Conservation (phyloP, 495 filamentous ascomycete species). For the Podospora pseudocomata region DNA sequence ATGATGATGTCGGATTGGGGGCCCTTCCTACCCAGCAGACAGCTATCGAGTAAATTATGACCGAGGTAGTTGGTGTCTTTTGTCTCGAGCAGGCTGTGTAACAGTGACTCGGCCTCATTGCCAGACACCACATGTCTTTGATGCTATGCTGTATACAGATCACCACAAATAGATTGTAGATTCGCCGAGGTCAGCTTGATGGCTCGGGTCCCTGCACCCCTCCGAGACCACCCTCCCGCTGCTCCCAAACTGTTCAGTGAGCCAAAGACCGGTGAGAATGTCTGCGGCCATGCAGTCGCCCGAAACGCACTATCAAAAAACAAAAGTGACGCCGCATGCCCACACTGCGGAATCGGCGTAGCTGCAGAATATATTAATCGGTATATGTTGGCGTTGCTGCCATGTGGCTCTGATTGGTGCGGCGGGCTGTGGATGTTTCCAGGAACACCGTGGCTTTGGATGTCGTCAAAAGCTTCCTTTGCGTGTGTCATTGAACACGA, state of each 20-base stretch:
- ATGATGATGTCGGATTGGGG: not conserved
- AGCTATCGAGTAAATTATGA: not conserved
- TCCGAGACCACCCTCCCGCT: not conserved
- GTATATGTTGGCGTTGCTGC: not conserved
- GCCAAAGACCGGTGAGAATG: not conserved
- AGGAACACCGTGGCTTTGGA: not conserved
- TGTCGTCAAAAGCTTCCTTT: not conserved
- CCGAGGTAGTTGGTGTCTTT: not conserved
- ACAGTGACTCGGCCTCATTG: not conserved
- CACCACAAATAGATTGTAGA: not conserved
- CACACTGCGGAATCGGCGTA: not conserved
- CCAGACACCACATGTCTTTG: not conserved
- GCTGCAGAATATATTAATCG: not conserved
- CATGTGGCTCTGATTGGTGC: not conserved
- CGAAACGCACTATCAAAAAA: conserved; percentile 6
- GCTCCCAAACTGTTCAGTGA: not conserved
- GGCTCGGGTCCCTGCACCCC: not conserved
- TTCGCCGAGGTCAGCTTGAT: not conserved
- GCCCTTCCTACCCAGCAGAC: not conserved
- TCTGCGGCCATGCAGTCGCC: not conserved
- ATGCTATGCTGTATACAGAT: not conserved
- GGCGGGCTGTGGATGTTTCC: not conserved
- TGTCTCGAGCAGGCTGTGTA: not conserved
- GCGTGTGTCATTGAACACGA: no score
- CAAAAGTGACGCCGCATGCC: not conserved